Evolutionary conservation across 345 rosid species (phyloP).

Genomic region (Eucalyptus coolabah): DNA sequence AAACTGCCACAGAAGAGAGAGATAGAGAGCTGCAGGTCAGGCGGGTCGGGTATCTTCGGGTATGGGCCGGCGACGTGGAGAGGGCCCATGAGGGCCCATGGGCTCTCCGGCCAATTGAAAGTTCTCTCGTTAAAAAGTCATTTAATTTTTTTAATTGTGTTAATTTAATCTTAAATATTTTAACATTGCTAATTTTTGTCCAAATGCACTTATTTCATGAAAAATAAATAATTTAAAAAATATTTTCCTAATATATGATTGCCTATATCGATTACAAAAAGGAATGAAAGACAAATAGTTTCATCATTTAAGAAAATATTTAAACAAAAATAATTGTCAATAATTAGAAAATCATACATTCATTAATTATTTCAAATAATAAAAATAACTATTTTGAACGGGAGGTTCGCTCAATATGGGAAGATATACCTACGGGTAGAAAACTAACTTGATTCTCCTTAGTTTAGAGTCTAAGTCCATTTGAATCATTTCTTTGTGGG

Average conservation of each 20-base stretch:
- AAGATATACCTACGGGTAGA: no score
- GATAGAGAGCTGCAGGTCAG: neutral
- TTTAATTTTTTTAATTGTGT: rapidly evolving
- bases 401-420: no score
- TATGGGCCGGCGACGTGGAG: neutral
- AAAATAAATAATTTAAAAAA: neutral
- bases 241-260: neutral
- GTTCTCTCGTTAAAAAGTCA: no score
- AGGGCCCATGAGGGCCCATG: neutral
- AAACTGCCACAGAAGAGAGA: neutral
- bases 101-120: neutral
- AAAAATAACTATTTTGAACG: neutral
- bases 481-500: no score
- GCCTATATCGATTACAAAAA: rapidly evolving
- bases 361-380: neutral
- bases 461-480: no score
- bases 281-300: neutral
- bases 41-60: neutral
- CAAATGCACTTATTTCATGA: rapidly evolving
- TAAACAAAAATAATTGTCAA: neutral
- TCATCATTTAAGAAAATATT: neutral
- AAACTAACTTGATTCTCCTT: rapidly evolving
- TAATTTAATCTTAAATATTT: neutral
- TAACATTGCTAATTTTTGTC: rapidly evolving
- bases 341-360: neutral